Evolutionary conservation across 805 yeast genomes (phyloP), one percentile per base, ranked within the genome.

Genomic region (Hanseniaspora lindneri): DNA sequence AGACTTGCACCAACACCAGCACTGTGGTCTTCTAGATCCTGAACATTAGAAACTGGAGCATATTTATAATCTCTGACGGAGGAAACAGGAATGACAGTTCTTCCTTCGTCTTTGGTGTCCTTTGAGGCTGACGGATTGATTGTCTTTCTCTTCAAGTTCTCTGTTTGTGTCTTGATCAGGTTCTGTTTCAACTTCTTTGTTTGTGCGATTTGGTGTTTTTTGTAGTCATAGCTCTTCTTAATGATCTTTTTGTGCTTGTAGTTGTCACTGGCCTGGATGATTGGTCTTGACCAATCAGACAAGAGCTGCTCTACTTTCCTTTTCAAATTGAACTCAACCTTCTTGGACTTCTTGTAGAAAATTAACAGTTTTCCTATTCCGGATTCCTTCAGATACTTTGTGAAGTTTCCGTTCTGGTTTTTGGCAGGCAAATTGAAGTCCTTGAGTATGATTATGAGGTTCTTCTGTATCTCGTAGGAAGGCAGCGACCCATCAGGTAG

Each of bases 211-310:
- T 63, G 67, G 61, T 66, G 73, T 54, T 68, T 72, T 55, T 70
- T 71, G 60, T 76, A 74, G 62, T 81, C 82, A 65, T 83, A 87
- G 40, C 76, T 77, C 53, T 77, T 74, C 53, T 79, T 74, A 57
- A 74, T 74, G 52, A 89, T 80, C 53, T 77, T 71, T 66, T 84
- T 79, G 65, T 89, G 96, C 63, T 92, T 79, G 69, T 88, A 89
- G 58, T 88, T 86, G 65, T 89, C 97, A 3, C 94, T 81, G 52
- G 95, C 81, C 56, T 95, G 95, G 73, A 92, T 84, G 53, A 92
- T 86, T 39, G 98, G 98, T 66, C 98, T 77, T 8, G 96, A 89
- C 99, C 99, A 92, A 63, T 87, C 94, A 23, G 95, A 95, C 55
- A 92, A 82, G 52, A 92, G 69, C 60, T 79, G 79, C 60, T 92